These are phyloP conservation scores for Monilinia vaccinii-corymbosi DNA, from an alignment of 2,329 filamentous ascomycete species.

Conservation along the genomic window DNA sequence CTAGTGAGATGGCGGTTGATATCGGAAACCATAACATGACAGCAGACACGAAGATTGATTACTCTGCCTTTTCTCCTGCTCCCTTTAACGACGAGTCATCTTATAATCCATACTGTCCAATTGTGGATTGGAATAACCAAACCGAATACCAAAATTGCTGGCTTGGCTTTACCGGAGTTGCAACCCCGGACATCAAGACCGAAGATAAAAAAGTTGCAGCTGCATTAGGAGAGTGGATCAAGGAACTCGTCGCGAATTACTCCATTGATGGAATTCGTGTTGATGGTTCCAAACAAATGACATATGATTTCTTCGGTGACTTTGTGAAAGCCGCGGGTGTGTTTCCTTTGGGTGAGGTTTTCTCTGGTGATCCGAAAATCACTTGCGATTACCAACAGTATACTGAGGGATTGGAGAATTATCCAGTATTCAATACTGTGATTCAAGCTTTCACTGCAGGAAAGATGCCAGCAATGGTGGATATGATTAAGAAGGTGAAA, in stretches of 20 bases:
- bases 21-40: slow-evolving; percentile 9
- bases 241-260: slow-evolving; percentile 34
- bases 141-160: slow-evolving; percentile 24
- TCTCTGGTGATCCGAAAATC: slow-evolving; percentile 42
- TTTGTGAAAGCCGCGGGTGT: slow-evolving; percentile 46
- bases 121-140: slow-evolving; percentile 30
- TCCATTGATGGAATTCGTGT: slow-evolving; percentile 39
- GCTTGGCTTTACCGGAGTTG: slow-evolving; percentile 33
- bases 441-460: slow-evolving; percentile 19
- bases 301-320: slow-evolving; percentile 42
- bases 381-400: slow-evolving; percentile 19
- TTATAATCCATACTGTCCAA: slow-evolving; percentile 16
- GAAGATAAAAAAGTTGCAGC: slow-evolving; percentile 31
- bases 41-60: slow-evolving; percentile 12
- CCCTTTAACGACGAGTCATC: slow-evolving; percentile 15
- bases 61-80: slow-evolving; percentile 9
- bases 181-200: slow-evolving; percentile 35
- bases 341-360: slow-evolving; percentile 53
- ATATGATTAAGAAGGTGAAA: slow-evolving; percentile 9
- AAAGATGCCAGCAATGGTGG: slow-evolving; percentile 8
- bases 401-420: slow-evolving; percentile 14
- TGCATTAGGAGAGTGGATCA: slow-evolving; percentile 33
- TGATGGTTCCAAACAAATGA: slow-evolving; percentile 38
- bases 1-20: slow-evolving; percentile 35
- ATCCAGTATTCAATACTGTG: slow-evolving; percentile 13